phyloP scores from a whole-genome alignment of 371 early-diverging fungal genomes.

The Haplosporangium sp. region DNA sequence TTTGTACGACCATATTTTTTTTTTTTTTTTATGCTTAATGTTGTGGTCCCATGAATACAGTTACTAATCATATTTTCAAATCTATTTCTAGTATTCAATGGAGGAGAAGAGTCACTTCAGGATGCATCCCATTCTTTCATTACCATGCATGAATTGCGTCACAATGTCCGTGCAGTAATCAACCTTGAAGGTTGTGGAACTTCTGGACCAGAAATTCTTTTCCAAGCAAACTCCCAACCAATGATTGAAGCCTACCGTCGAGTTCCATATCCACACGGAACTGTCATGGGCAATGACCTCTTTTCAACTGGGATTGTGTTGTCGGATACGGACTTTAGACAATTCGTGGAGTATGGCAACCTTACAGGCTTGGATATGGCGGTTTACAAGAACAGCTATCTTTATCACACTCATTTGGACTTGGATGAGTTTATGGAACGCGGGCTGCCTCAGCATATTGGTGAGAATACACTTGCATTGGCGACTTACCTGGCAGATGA shows the following conservation, averaged over 20 bases:
- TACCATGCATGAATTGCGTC: conserved; percentile 68
- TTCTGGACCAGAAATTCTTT: conserved; percentile 76
- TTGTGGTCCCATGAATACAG: neutral
- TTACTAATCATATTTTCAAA: neutral
- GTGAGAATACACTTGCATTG: conserved; percentile 73
- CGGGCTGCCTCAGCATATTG: conserved; percentile 79
- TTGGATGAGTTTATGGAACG: conserved; percentile 66
- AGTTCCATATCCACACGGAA: conserved; percentile 79
- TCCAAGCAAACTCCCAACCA: conserved; percentile 78
- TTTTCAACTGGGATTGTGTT: conserved; percentile 79
- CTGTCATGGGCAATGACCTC: conserved; percentile 78
- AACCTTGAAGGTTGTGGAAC: conserved; percentile 84
- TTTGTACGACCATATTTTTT: conserved; percentile 58
- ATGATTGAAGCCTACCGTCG: conserved; percentile 79
- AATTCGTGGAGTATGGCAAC: conserved; percentile 79
- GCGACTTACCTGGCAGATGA: conserved; percentile 66
- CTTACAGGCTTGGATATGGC: conserved; percentile 79
- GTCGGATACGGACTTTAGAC: conserved; percentile 82
- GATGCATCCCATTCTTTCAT: conserved; percentile 72
- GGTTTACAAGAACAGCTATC: conserved; percentile 75
- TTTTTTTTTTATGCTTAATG: neutral
- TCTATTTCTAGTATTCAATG: conserved; percentile 71
- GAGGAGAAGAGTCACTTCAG: conserved; percentile 78
- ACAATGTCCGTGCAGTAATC: conserved; percentile 72
- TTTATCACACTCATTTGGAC: conserved; percentile 54